Evolutionary conservation across 2,329 filamentous ascomycete species (phyloP), one percentile per base, ranked within the genome.

Genomic region (Fusarium nelsonii): DNA sequence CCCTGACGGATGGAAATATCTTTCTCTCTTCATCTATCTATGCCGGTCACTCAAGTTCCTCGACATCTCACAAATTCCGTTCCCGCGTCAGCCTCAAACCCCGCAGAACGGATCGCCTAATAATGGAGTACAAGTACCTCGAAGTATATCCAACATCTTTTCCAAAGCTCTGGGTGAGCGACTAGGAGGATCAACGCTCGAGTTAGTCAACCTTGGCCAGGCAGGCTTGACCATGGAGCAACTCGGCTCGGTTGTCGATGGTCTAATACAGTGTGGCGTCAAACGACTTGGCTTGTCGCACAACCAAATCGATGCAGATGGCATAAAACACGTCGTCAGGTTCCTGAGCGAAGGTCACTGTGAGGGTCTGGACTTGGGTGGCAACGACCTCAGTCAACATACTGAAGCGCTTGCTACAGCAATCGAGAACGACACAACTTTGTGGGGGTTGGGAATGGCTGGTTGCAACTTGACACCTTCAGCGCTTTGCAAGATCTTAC

Each of bases 1-100:
- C 0, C 84, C 85, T 1, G 91, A 97, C 68, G 96, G 95, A 16
- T 99, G 96, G 96, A 94, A 91, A 74, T 90, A 98, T 76, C 90
- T 98, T 59, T 91, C 91, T 40, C 83, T 97, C 8, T 99, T 98
- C 77, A 85, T 97, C 53, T 93, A 97, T 79, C 90, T 97, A 83
- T 97, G 93, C 73, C 90, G 90, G 65, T 94, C 94, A 1, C 84
- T 99, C 58, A 94, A 94, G 78, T 91, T 88, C 8, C 87, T 98
- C 26, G 96, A 99, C 77, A 78, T 98, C 30, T 97, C 94, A 1
- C 91, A 92, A 74, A 90, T 97, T 61, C 87, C 88, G 4, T 95
- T 98, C 69, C 94, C 93, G 2, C 77, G 75, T 28, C 78, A 81
- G 56, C 69, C 77, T 26, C 68, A 77, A 15, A 58, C 67, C 3